These are phyloP conservation scores for Leptoxyphium fumago DNA, from an alignment of 2,329 filamentous ascomycete genomes.

Conservation along the genomic window DNA sequence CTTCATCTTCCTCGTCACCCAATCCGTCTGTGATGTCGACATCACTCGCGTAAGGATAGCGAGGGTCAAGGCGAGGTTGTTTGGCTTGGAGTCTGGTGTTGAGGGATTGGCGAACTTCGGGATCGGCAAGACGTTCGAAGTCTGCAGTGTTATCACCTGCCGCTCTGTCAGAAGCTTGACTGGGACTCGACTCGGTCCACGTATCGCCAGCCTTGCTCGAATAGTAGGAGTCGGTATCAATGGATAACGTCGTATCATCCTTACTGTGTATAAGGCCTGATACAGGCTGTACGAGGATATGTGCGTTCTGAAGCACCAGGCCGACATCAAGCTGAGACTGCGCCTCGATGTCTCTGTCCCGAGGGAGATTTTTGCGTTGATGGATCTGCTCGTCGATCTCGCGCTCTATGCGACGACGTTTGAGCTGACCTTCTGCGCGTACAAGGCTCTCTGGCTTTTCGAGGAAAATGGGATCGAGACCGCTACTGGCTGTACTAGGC, in stretches of 20 bases:
- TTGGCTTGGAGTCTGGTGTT: neutral
- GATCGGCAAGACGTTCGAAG: conserved; percentile 9
- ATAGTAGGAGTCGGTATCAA: conserved; percentile 91
- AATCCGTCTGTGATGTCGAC: conserved; percentile 9
- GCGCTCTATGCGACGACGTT: conserved; percentile 69
- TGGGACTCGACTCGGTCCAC: conserved; percentile 40
- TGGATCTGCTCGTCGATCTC: conserved; percentile 64
- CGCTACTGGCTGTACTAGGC: conserved; percentile 14
- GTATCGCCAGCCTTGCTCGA: conserved; percentile 70
- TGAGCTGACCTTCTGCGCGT: conserved; percentile 65
- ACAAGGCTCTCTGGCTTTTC: conserved; percentile 76
- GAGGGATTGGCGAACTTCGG: conserved; percentile 2
- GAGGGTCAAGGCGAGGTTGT: neutral
- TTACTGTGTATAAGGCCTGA: conserved; percentile 47
- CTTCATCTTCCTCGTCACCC: conserved; percentile 16
- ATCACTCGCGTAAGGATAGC: neutral
- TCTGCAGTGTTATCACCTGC: conserved; percentile 21
- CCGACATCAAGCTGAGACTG: conserved; percentile 28
- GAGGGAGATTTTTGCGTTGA: conserved; percentile 36
- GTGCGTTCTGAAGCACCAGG: conserved; percentile 40
- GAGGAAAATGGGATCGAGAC: conserved; percentile 69
- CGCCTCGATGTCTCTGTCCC: conserved; percentile 38
- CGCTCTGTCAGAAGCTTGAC: conserved; percentile 31
- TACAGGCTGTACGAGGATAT: conserved; percentile 57
- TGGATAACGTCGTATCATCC: conserved; percentile 43